A percentile compares a stretch with the other conserved stretches of the same genome.
Conservation (phyloP, 2,329 filamentous ascomycete genomes). For the Amauroascus niger region DNA sequence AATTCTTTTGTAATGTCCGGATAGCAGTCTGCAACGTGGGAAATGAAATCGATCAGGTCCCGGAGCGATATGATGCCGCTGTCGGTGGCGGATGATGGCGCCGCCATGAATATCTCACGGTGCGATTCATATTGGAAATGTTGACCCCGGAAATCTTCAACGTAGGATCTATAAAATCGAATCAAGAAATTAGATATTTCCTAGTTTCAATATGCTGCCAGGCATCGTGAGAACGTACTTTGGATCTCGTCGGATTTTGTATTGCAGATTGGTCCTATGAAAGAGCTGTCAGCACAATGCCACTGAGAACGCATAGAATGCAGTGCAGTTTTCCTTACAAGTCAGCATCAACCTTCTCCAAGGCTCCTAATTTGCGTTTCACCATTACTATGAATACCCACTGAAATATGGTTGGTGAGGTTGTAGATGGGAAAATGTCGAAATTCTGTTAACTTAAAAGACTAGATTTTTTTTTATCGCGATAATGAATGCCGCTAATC, state of each 20-base stretch:
- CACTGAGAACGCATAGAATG: constrained; percentile 6
- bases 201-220: neutral
- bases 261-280: constrained; percentile 68
- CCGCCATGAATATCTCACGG: constrained; percentile 79
- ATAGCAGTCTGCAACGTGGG: constrained; percentile 90
- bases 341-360: constrained; percentile 92
- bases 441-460: neutral
- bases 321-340: constrained; percentile 44
- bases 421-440: neutral
- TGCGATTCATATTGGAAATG: constrained; percentile 88
- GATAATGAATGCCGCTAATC: neutral
- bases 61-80: constrained; percentile 74
- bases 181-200: neutral
- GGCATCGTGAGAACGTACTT: constrained; percentile 43
- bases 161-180: constrained; percentile 56
- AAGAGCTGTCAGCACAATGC: neutral
- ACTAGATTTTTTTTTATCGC: neutral
- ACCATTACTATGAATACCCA: constrained; percentile 45
- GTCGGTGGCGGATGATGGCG: constrained; percentile 66
- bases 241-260: constrained; percentile 83
- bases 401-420: neutral
- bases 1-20: constrained; percentile 69
- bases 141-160: constrained; percentile 78
- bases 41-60: constrained; percentile 85
- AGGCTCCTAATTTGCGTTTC: constrained; percentile 80